phyloP scores from a whole-genome alignment of 495 filamentous ascomycete species.

The Penicillium desertorum region DNA sequence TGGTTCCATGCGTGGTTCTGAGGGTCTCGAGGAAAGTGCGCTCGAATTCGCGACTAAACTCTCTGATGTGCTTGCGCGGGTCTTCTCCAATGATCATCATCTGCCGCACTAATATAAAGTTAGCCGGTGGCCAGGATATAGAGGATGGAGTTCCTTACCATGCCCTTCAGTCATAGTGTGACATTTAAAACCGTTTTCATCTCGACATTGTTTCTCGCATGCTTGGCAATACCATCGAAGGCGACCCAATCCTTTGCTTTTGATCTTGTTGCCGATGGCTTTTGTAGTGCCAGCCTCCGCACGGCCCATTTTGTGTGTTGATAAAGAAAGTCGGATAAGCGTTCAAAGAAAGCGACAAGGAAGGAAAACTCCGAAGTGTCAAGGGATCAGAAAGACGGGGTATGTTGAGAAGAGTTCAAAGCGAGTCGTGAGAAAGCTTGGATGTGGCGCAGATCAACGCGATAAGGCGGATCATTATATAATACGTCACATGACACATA shows the following conservation, averaged over 20 bases:
- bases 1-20: conserved; percentile 79
- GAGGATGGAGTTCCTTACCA: neutral
- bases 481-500: neutral
- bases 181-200: conserved; percentile 57
- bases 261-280: conserved; percentile 83
- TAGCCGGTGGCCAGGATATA: neutral
- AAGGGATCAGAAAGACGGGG: conserved; percentile 3
- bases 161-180: conserved; percentile 51
- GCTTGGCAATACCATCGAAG: conserved; percentile 73
- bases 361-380: neutral
- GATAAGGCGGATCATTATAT: neutral
- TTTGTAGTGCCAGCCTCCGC: conserved; percentile 90
- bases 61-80: conserved; percentile 71
- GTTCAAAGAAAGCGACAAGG: neutral
- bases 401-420: neutral
- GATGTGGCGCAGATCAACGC: neutral
- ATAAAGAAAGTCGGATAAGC: neutral
- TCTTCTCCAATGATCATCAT: conserved; percentile 85
- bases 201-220: conserved; percentile 50
- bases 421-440: neutral
- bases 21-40: conserved; percentile 74
- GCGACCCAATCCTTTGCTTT: conserved; percentile 77
- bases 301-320: conserved; percentile 69
- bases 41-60: conserved; percentile 75
- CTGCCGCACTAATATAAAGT: conserved; percentile 56